phyloP scores from a whole-genome alignment of 78 protist species.

The Chrysochromulina tobinii region DNA sequence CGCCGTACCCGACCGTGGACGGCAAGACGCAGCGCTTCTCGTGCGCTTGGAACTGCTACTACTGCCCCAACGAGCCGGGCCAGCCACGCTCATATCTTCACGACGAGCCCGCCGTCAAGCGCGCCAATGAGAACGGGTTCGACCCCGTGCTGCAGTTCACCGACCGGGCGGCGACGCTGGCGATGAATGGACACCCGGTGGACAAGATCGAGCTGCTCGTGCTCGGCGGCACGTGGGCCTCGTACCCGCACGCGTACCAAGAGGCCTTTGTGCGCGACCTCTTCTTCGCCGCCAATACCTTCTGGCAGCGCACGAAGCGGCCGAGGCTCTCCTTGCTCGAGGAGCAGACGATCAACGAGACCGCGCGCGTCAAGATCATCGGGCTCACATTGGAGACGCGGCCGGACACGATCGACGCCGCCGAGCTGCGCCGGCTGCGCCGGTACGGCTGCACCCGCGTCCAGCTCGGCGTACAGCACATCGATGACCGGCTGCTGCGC shows the following conservation, averaged over 20 bases:
- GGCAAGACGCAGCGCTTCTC: background rate
- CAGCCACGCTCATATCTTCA: conserved; percentile 32
- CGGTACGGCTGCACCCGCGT: conserved; percentile 30
- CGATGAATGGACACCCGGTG: conserved; percentile 39
- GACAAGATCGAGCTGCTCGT: conserved; percentile 51
- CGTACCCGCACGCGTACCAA: conserved; percentile 18
- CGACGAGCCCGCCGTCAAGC: conserved; percentile 51
- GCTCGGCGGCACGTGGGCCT: conserved; percentile 46
- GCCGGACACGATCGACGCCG: conserved; percentile 25
- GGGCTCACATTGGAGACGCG: conserved; percentile 56
- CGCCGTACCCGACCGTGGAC: background rate
- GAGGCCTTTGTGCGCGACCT: conserved; percentile 33
- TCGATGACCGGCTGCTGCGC: background rate
- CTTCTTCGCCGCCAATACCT: conserved; percentile 56
- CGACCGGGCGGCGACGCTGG: conserved; percentile 46
- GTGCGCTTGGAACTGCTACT: conserved; percentile 42
- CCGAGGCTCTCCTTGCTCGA: background rate
- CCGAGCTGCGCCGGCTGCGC: conserved; percentile 1
- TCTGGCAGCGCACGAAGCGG: conserved; percentile 5
- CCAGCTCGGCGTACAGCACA: conserved; percentile 28
- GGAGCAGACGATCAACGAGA: conserved; percentile 35
- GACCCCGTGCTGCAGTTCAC: conserved; percentile 36
- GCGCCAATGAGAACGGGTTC: conserved; percentile 35
- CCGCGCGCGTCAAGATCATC: conserved; percentile 22
- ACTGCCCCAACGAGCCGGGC: conserved; percentile 48